Evolutionary conservation across 1,284 basidiomycete genomes (phyloP).

Genomic region (Bjerkandera adusta): DNA sequence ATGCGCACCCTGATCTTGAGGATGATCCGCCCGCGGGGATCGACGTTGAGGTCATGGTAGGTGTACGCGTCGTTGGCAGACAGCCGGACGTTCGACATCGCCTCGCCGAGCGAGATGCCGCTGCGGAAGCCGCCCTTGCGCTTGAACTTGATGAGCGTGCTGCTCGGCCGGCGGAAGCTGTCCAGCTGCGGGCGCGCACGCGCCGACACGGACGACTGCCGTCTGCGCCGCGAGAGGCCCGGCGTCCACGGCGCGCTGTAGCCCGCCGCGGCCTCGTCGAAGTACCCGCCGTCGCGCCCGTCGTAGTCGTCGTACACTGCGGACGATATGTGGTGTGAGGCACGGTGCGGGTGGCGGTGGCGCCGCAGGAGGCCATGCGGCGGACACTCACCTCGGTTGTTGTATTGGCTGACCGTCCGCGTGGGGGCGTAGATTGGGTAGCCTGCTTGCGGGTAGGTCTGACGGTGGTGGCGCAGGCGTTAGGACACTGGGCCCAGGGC

Average conservation of each 20-base stretch:
- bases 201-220: conserved; percentile 58
- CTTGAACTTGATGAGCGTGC: conserved; percentile 66
- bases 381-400: conserved; percentile 18
- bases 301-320: conserved; percentile 42
- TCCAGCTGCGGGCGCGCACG: conserved; percentile 39
- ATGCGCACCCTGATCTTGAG: conserved; percentile 58
- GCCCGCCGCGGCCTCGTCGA: conserved; percentile 21
- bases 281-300: conserved; percentile 38
- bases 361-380: conserved; percentile 29
- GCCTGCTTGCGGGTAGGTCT: conserved; percentile 22
- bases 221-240: conserved; percentile 39
- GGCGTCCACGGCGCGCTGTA: conserved; percentile 32
- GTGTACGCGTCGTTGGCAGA: conserved; percentile 59
- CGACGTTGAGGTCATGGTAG: conserved; percentile 61
- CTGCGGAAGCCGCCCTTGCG: conserved; percentile 62
- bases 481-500: background rate
- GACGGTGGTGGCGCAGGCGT: background rate
- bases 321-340: conserved; percentile 1
- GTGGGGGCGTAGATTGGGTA: conserved; percentile 25
- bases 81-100: conserved; percentile 61
- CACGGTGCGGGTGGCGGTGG: conserved; percentile 21
- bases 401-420: conserved; percentile 26
- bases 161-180: conserved; percentile 40
- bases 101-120: conserved; percentile 69
- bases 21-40: conserved; percentile 54